Evolutionary conservation across 164 flowering plant species (phyloP).

Genomic region (Annona cherimola): DNA sequence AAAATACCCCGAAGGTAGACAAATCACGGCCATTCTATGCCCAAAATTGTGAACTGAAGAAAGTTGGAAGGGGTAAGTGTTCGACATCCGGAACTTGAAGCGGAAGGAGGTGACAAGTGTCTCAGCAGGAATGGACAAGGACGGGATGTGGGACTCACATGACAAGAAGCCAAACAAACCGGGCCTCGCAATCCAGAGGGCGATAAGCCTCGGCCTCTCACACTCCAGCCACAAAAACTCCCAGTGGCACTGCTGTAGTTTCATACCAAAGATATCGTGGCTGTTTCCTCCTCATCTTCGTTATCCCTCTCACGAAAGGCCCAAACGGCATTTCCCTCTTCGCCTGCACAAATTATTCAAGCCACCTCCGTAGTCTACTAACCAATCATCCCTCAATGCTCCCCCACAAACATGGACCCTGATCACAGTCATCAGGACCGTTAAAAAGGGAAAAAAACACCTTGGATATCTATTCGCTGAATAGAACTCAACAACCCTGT

Average conservation of each 20-base stretch:
- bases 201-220: background rate
- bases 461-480: background rate
- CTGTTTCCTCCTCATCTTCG: conserved; percentile 13
- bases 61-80: too few relatives aligned
- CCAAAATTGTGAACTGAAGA: too few relatives aligned
- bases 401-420: conserved; percentile 2
- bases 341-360: background rate
- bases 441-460: background rate
- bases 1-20: too few relatives aligned
- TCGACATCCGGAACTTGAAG: background rate
- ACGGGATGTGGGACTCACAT: background rate
- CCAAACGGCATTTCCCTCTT: conserved; percentile 4
- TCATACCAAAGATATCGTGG: background rate
- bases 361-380: background rate
- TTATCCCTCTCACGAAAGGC: conserved; percentile 32
- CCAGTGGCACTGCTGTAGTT: background rate
- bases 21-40: too few relatives aligned
- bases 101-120: background rate
- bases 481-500: background rate
- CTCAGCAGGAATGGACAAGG: background rate
- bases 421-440: conserved; percentile 2
- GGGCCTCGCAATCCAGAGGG: background rate
- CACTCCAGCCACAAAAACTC: background rate
- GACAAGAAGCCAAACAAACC: background rate
- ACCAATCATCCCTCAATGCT: background rate